Evolutionary conservation across 2,329 filamentous ascomycete genomes (phyloP), one percentile per base, ranked within the genome.

Genomic region (Zelopaecilomyces penicillatus): DNA sequence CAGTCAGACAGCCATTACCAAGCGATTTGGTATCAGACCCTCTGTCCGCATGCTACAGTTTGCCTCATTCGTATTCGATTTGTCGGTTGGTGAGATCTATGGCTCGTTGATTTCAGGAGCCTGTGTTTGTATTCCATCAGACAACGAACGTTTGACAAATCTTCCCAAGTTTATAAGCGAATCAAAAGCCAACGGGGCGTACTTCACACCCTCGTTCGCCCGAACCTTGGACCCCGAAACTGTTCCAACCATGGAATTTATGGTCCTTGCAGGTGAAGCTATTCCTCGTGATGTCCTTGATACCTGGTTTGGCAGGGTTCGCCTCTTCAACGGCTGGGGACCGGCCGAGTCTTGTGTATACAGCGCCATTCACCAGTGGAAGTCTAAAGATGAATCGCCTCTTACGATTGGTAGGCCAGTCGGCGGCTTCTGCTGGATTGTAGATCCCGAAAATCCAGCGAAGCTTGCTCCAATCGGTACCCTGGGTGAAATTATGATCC

Each of bases 61-160:
- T 41, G 46, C 50, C 19, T 50, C 60, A 4, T 65, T 67, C 45
- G 63, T 61, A 5, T 69, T 66, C 34, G 65, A 67, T 46, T 62
- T 61, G 36, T 61, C 60, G 30, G 49, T 67, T 1, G 54, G 54
- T n/a, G 64, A 67, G 38, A 64, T 66, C 46, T 59, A 65, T 37
- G 62, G 57, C 5, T 63, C 65, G 3, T 57, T 69, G 19, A 54
- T 61, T 36, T 48, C 54, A 29, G 65, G 66, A 27, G 66, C 62
- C 12, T 66, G 63, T 45, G 58, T 68, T 5, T 67, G 65, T 42
- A 56, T 67, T n/a, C 32, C 32, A 34, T 34, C 32, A 34, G 32
- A 34, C 9, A 12, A 34, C 8, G 32, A 34, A 9, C 32, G 32
- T 34, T 9, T 34, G 32, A 12, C 9, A 2, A 9, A 34, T 9